Evolutionary conservation across 179 eudicot species (phyloP).

Genomic region (Heliamphora pulchella): DNA sequence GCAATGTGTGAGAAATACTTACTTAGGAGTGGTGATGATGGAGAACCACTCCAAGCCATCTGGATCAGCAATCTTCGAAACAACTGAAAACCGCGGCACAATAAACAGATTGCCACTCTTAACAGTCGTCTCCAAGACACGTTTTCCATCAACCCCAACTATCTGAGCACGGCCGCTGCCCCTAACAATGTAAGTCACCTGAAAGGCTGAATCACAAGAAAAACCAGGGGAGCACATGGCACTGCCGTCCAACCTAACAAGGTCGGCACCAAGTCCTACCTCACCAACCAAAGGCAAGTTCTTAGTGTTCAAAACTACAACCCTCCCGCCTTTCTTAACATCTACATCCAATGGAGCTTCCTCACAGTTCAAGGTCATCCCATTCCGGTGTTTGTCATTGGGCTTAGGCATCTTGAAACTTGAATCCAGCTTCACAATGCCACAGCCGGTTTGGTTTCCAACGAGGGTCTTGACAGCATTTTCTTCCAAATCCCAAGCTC

Average conservation of each 20-base stretch:
- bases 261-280: slow-evolving; percentile 74
- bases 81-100: slow-evolving; percentile 77
- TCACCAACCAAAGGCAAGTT: slow-evolving; percentile 85
- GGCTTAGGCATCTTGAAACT: slow-evolving; percentile 62
- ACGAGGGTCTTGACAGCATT: slow-evolving; percentile 50
- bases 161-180: slow-evolving; percentile 84
- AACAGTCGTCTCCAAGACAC: slow-evolving; percentile 55
- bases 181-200: slow-evolving; percentile 62
- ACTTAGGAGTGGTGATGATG: slow-evolving; percentile 74
- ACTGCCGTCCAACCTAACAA: slow-evolving; percentile 53
- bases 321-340: slow-evolving; percentile 59
- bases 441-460: slow-evolving; percentile 36
- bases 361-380: slow-evolving; percentile 67
- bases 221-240: slow-evolving; percentile 89
- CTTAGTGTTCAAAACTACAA: slow-evolving; percentile 66
- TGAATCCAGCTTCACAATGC: slow-evolving; percentile 51
- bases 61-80: slow-evolving; percentile 63
- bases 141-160: slow-evolving; percentile 76
- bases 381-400: slow-evolving; percentile 38
- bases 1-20: slow-evolving; percentile 16
- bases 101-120: slow-evolving; percentile 62
- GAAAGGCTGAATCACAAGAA: slow-evolving; percentile 76
- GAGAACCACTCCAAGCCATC: slow-evolving; percentile 89
- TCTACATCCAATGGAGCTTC: slow-evolving; percentile 84
- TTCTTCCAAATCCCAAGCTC: slow-evolving; percentile 78